Conservation (phyloP, 768 basidiomycete species). For the Auricularia sp. region DNA sequence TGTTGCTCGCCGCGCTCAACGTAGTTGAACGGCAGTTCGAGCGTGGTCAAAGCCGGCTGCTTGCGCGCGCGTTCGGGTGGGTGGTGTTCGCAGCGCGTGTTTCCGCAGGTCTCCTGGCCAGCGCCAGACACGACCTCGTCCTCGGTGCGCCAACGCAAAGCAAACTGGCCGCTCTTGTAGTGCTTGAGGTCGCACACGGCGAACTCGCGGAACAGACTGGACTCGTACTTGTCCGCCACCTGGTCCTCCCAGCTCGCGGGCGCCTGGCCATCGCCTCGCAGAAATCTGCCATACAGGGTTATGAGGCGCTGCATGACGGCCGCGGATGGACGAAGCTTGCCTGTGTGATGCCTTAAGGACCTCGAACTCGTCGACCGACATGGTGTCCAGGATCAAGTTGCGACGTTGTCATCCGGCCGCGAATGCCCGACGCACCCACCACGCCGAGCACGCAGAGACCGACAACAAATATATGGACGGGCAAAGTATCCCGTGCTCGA, state of each 20-base stretch:
- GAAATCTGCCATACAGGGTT: slow-evolving; percentile 43
- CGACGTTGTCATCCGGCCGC: neutral
- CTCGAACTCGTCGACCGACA: slow-evolving; percentile 56
- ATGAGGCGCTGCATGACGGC: neutral
- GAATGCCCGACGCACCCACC: neutral
- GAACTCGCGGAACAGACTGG: slow-evolving; percentile 82
- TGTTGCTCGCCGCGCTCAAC: slow-evolving; percentile 59
- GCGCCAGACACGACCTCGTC: slow-evolving; percentile 76
- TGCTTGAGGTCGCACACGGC: slow-evolving; percentile 92
- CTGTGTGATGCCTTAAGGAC: slow-evolving; percentile 66
- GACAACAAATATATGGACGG: no score
- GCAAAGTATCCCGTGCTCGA: no score
- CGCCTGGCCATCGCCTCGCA: slow-evolving; percentile 45
- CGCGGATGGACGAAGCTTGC: slow-evolving; percentile 23
- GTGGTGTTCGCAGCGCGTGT: slow-evolving; percentile 73
- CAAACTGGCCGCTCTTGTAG: slow-evolving; percentile 86
- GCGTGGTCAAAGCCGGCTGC: slow-evolving; percentile 32
- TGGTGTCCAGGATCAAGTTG: slow-evolving; percentile 26
- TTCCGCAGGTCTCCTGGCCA: slow-evolving; percentile 83
- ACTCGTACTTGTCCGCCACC: slow-evolving; percentile 83
- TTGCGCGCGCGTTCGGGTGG: slow-evolving; percentile 14
- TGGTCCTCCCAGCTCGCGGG: slow-evolving; percentile 67
- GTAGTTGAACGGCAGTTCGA: slow-evolving; percentile 88
- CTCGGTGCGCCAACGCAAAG: slow-evolving; percentile 91
- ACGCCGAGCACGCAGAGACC: no score